These are phyloP conservation scores for Coccomyxa sp. DNA, from an alignment of 139 green algal species.

Conservation along the genomic window DNA sequence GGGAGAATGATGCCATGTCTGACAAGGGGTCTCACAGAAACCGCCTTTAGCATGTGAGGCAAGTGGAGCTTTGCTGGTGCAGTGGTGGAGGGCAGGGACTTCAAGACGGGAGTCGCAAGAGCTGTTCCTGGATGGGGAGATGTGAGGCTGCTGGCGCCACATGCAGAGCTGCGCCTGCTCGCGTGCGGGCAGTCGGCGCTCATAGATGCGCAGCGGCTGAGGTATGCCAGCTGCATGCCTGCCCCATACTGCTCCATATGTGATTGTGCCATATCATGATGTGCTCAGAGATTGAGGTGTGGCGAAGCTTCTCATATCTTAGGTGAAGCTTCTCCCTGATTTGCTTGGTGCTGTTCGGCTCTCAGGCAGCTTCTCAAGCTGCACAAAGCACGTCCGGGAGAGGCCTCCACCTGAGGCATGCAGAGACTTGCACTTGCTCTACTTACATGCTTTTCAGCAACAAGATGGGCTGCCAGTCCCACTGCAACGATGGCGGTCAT, in stretches of 20 bases:
- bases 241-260: background rate
- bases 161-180: conserved; percentile 75
- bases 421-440: background rate
- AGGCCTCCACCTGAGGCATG: background rate
- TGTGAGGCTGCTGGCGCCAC: conserved; percentile 71
- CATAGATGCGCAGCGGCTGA: conserved; percentile 53
- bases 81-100: conserved; percentile 11
- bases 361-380: too few species aligned
- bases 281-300: too few species aligned
- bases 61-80: background rate
- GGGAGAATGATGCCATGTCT: too few species aligned
- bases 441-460: too few species aligned
- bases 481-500: background rate
- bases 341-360: too few species aligned
- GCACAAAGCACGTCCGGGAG: background rate
- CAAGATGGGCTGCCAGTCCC: too few species aligned
- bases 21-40: background rate
- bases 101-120: conserved; percentile 4
- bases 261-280: too few species aligned
- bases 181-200: conserved; percentile 43
- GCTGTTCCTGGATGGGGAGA: conserved; percentile 60
- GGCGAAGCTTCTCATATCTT: too few species aligned
- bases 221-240: background rate
- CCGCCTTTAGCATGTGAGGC: background rate
- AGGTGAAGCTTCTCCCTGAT: too few species aligned